These are phyloP conservation scores for Phialophora verrucosa DNA, from an alignment of 2,329 filamentous ascomycete species.

Conservation along the genomic window DNA sequence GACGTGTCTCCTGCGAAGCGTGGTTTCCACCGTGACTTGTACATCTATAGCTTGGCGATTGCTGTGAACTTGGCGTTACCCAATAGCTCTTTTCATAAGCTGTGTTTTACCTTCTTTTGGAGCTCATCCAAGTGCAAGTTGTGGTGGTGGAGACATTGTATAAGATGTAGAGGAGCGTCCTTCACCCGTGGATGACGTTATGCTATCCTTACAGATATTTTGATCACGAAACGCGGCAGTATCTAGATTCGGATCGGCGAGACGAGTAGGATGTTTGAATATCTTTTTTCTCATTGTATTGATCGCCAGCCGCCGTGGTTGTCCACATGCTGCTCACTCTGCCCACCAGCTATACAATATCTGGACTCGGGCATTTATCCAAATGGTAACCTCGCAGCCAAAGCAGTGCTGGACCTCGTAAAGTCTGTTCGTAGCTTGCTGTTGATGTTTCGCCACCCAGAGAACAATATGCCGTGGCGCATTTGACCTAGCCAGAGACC, in stretches of 20 bases:
- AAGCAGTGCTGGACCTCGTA: not conserved
- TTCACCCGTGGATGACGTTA: too few species aligned
- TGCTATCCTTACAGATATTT: too few species aligned
- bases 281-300: not conserved
- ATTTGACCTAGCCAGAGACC: not conserved
- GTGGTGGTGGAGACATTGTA: too few species aligned
- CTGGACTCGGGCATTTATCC: not conserved
- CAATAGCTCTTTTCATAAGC: too few species aligned
- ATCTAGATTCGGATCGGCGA: not conserved
- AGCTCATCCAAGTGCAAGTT: too few species aligned
- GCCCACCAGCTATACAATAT: not conserved
- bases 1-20: too few species aligned
- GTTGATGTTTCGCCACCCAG: not conserved
- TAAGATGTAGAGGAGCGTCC: too few species aligned
- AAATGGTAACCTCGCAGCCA: not conserved
- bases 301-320: not conserved
- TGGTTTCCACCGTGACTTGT: too few species aligned
- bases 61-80: too few species aligned
- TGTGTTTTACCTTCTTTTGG: too few species aligned
- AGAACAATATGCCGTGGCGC: not conserved
- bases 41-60: too few species aligned
- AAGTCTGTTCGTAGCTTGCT: not conserved
- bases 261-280: not conserved
- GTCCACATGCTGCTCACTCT: not conserved
- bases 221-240: too few species aligned